Base-by-base conservation (phyloP, 306 rosid genomes). In the Glycine latifolia region DNA sequence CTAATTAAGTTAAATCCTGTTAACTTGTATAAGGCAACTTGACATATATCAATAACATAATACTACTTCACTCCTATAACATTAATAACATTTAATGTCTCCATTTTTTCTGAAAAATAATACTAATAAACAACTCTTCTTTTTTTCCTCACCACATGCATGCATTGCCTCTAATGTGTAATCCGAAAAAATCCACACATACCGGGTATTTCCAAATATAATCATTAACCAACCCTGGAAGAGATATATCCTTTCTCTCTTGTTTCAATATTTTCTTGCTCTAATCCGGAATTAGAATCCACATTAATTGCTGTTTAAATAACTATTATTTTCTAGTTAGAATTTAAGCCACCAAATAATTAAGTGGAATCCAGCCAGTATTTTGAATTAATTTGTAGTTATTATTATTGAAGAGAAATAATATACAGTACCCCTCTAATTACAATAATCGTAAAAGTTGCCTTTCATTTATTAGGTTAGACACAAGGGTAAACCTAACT, bases 111-210 rank as follows among this genome's bases (percentile, higher is more conserved):
- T 37, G 48, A 76, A 33, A 75, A 26, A 26, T 26, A 26, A 26
- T 26, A 26, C 33, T 37, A 58, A 76, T 59, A 35, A 5, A 54
- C 63, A 50, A 53, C 52, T 77, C 69, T 72, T 16, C 44, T 50
- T 79, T 75, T 73, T 79, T 81, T 15, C 53, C 61, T 48, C 76
- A 67, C 81, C 87, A 84, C 81, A 58, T 84, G 81, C 87, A 67
- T 84, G 81, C 84, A 84, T 67, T 74, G 74, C 84, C 70, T 68
- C 35, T 75, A 59, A 14, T 84, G 78, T 48, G 43, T 56, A 60
- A 53, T 49, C 74, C 73, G 41, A 68, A 68, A 68, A 55, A 12
- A 49, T 77, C 69, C 67, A 41, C 41, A 3, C 12, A 11, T 13
- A 33, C 77, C 2, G 39, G 67, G 41, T 70, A 76, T 82, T 58